Base-by-base conservation (phyloP, 2,329 filamentous ascomycete species). In the Penicillium sp. region DNA sequence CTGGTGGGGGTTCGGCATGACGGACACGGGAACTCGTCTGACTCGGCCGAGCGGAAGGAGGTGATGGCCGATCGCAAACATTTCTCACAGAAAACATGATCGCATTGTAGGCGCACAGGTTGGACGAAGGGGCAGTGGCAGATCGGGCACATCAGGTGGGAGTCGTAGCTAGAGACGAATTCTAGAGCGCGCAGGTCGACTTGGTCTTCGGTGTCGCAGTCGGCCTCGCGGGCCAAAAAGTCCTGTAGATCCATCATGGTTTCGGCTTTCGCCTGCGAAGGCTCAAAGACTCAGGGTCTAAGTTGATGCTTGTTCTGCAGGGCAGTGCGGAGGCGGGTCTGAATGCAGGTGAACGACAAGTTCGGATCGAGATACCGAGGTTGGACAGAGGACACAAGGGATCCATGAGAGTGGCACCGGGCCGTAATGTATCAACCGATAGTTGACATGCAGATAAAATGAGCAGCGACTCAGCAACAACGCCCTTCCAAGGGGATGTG, bases 141-240 rank as follows among this genome's bases (percentile, higher is more conserved):
- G 61, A 88, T 87, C 16, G 84, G 80, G 67, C 85, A 88, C 75
- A 85, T 82, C 50, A 88, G 77, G 66, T 87, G 86, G 59, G 78
- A 78, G 68, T 87, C 84, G 67, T 82, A 82, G 27, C 73, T 69
- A 50, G 77, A 74, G 56, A 84, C 78, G 73, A 85, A 84, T 57
- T 87, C 85, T 63, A 88, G 79, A 37, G 77, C 69, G 53, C 83
- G 79, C 48, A 87, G 70, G 67, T 88, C 85, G 59, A 86, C 73
- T 45, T 37, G 50, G 8, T 67, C 55, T 51, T 69, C 68, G 52
- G 56, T 55, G 50, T 68, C 68, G 60, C 59, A 61, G 53, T 60
- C 61, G 46, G 65, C 56, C 54, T 71, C 69, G 65, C 72, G 65
- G 10, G 64, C 65, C 49, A 72, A 59, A 41, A 72, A 67, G 47